Percentiles rank a stretch among this genome's conserved stretches.
Evolutionary conservation across 352 stramenopile genomes (phyloP).

Genomic region (Pythium folliculosum): DNA sequence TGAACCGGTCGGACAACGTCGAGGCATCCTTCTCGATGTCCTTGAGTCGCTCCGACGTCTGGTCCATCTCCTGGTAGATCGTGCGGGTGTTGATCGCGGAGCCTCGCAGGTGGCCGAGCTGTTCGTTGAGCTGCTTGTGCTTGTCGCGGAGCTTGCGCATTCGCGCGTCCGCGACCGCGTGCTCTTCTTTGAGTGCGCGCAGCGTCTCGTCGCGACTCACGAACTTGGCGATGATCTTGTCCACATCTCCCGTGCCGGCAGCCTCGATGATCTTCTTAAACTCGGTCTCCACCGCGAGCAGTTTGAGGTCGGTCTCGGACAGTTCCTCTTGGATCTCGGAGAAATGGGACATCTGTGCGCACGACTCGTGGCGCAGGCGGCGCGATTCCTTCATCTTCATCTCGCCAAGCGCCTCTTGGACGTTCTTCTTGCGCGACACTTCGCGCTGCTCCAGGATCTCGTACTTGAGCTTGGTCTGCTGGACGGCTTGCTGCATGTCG

Average conservation of each 20-base stretch:
- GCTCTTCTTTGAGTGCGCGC: conserved; percentile 74
- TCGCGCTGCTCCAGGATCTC: conserved; percentile 80
- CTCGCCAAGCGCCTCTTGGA: conserved; percentile 67
- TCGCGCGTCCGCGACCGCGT: conserved; percentile 65
- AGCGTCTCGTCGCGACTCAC: conserved; percentile 68
- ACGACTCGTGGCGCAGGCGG: conserved; percentile 73
- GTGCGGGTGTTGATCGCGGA: conserved; percentile 79
- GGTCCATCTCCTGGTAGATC: conserved; percentile 86
- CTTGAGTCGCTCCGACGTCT: conserved; percentile 79
- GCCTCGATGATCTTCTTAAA: conserved; percentile 79
- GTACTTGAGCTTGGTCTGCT: conserved; percentile 71
- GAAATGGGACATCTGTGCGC: conserved; percentile 75
- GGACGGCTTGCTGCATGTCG: conserved; percentile 75
- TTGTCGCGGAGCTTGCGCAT: conserved; percentile 79
- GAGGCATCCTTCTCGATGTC: conserved; percentile 83
- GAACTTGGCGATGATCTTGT: conserved; percentile 84
- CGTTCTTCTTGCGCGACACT: conserved; percentile 72
- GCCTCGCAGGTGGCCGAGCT: conserved; percentile 55
- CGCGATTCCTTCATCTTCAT: conserved; percentile 71
- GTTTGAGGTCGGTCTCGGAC: conserved; percentile 64
- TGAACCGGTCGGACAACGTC: conserved; percentile 66
- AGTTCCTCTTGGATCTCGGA: conserved; percentile 82
- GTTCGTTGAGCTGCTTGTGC: conserved; percentile 79
- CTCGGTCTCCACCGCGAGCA: conserved; percentile 67
- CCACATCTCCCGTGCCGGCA: conserved; percentile 73